Conservation (phyloP, 805 yeast genomes). For the Monosporozyma solicola region DNA sequence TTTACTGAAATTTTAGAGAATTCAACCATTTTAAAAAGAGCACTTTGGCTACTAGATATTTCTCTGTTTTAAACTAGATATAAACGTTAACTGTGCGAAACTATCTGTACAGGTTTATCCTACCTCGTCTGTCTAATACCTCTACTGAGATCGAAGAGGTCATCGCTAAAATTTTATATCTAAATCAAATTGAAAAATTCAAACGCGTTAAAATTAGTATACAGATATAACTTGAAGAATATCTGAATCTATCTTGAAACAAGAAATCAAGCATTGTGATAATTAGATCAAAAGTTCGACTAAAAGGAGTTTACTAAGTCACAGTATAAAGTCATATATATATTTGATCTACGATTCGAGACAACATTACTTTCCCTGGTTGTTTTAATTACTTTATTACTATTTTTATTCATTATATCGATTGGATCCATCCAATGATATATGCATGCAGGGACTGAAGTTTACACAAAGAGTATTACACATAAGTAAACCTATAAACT, state of each 20-base stretch:
- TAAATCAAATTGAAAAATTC: background rate
- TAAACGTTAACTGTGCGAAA: background rate
- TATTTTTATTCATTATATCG: background rate
- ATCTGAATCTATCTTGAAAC: background rate
- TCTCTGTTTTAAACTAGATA: too few relatives aligned
- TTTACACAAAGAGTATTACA: background rate
- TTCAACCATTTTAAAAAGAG: constrained; percentile 1
- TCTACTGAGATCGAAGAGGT: background rate
- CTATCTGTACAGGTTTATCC: background rate
- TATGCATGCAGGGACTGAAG: background rate
- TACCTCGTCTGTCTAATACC: background rate
- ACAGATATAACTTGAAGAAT: background rate
- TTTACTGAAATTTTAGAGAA: background rate
- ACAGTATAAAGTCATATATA: background rate
- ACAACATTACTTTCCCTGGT: background rate
- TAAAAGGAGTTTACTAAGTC: background rate
- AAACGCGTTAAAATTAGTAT: background rate
- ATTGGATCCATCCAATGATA: background rate
- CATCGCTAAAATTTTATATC: background rate
- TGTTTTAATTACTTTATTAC: background rate
- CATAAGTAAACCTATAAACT: background rate
- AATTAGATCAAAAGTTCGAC: background rate
- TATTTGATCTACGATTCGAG: background rate
- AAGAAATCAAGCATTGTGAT: background rate
- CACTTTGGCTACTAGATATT: too few relatives aligned